Evolutionary conservation across 495 filamentous ascomycete species (phyloP).

Genomic region (Penicillium coffeae): DNA sequence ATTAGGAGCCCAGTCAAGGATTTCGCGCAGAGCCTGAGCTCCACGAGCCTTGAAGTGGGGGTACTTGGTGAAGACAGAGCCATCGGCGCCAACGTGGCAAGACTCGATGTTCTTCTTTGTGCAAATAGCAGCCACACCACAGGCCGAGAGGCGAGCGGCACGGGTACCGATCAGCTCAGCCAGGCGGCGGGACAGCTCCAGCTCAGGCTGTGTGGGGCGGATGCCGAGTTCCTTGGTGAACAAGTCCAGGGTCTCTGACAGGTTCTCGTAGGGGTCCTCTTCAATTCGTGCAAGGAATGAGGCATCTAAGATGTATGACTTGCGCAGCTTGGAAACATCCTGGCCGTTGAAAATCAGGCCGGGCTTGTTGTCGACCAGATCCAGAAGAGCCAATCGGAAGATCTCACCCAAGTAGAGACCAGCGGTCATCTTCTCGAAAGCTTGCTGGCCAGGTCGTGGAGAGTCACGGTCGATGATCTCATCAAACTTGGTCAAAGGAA

Average conservation of each 20-base stretch:
- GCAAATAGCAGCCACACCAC: constrained; percentile 91
- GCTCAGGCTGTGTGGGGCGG: constrained; percentile 63
- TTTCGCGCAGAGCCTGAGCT: constrained; percentile 84
- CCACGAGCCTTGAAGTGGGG: constrained; percentile 93
- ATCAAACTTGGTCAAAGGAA: constrained; percentile 83
- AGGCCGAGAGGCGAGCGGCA: constrained; percentile 86
- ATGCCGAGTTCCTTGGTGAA: constrained; percentile 73
- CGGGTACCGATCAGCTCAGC: constrained; percentile 93
- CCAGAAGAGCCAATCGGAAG: constrained; percentile 84
- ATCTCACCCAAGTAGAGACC: constrained; percentile 94
- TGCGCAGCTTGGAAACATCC: constrained; percentile 71
- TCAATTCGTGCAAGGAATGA: constrained; percentile 96
- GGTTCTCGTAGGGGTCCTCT: constrained; percentile 91
- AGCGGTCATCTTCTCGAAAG: constrained; percentile 98
- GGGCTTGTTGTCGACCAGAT: constrained; percentile 73
- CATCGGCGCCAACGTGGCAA: constrained; percentile 93
- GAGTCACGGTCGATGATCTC: constrained; percentile 87
- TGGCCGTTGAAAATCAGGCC: constrained; percentile 79
- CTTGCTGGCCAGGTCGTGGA: constrained; percentile 90
- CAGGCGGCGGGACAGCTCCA: constrained; percentile 80
- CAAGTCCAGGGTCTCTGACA: constrained; percentile 77
- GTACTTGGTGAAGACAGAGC: constrained; percentile 97
- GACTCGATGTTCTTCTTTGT: constrained; percentile 85
- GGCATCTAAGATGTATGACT: constrained; percentile 81
- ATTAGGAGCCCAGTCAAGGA: constrained; percentile 79